Evolutionary conservation across 2,329 filamentous ascomycete species (phyloP).

Genomic region (Trichophyton verrucosum): DNA sequence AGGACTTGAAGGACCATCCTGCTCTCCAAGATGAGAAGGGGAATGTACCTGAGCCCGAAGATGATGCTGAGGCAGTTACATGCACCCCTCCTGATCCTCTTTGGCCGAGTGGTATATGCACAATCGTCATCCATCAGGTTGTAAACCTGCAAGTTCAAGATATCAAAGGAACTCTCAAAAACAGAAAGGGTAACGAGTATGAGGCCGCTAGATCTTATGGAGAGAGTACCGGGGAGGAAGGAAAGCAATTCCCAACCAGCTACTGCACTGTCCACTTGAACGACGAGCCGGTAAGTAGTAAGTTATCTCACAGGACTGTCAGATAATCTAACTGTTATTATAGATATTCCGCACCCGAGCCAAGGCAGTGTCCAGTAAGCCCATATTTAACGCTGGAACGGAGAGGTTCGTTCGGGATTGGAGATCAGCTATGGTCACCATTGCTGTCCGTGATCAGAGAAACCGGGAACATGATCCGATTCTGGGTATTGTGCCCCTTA

Average conservation of each 20-base stretch:
- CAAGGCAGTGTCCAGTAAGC: slow-evolving; percentile 86
- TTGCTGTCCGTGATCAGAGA: slow-evolving; percentile 77
- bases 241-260: slow-evolving; percentile 67
- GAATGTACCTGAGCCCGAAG: slow-evolving; percentile 55
- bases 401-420: slow-evolving; percentile 90
- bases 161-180: slow-evolving; percentile 64
- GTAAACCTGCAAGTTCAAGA: slow-evolving; percentile 89
- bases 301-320: slow-evolving; percentile 2
- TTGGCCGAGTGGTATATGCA: slow-evolving; percentile 84
- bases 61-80: slow-evolving; percentile 79
- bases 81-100: slow-evolving; percentile 91
- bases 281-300: slow-evolving; percentile 49
- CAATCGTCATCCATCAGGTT: slow-evolving; percentile 81
- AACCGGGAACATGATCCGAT: slow-evolving; percentile 91
- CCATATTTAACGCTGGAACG: slow-evolving; percentile 93
- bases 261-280: slow-evolving; percentile 91
- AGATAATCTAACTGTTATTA: slow-evolving; percentile 7
- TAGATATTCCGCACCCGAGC: slow-evolving; percentile 80
- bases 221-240: slow-evolving; percentile 73
- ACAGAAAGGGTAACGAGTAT: slow-evolving; percentile 71
- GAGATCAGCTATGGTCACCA: slow-evolving; percentile 72
- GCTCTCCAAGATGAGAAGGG: slow-evolving; percentile 85
- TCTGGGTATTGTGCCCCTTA: slow-evolving; percentile 79
- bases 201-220: slow-evolving; percentile 78
- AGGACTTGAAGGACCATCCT: slow-evolving; percentile 58